Evolutionary conservation across 805 yeast genomes (phyloP).

Genomic region (Starmerella khaoyaiensis): DNA sequence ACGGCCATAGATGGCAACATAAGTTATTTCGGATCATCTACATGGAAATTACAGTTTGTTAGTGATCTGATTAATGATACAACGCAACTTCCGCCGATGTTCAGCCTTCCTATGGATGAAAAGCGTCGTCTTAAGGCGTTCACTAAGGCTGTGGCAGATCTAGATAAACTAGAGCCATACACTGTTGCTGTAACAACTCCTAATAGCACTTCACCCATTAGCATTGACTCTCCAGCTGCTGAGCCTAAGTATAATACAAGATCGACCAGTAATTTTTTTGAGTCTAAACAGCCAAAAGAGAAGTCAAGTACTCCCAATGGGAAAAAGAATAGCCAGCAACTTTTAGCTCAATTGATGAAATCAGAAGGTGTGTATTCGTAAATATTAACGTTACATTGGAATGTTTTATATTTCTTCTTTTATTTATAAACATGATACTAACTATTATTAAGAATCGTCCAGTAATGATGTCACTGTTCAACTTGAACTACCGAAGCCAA

Average conservation of each 20-base stretch:
- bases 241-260: too few species aligned
- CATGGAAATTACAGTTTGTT: slow-evolving; percentile 11
- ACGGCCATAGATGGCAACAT: slow-evolving; percentile 4
- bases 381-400: neutral
- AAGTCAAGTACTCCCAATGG: too few species aligned
- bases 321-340: slow-evolving; percentile 51
- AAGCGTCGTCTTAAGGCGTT: slow-evolving; percentile 16
- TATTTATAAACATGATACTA: slow-evolving; percentile 4
- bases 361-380: slow-evolving; percentile 23
- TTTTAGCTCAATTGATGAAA: slow-evolving; percentile 63
- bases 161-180: slow-evolving; percentile 11
- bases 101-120: slow-evolving; percentile 19
- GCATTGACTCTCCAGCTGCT: neutral
- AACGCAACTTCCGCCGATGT: slow-evolving; percentile 17
- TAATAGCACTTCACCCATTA: neutral
- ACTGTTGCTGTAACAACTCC: neutral
- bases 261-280: too few species aligned
- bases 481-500: neutral
- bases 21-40: slow-evolving; percentile 8
- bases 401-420: neutral
- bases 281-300: slow-evolving; percentile 54
- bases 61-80: slow-evolving; percentile 6
- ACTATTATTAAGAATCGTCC: too few species aligned
- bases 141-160: slow-evolving; percentile 13
- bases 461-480: too few species aligned